A percentile compares a stretch with the other conserved stretches of the same genome.
phyloP scores from a whole-genome alignment of 108 stramenopile genomes.

The Stephanodiscus minutulus region DNA sequence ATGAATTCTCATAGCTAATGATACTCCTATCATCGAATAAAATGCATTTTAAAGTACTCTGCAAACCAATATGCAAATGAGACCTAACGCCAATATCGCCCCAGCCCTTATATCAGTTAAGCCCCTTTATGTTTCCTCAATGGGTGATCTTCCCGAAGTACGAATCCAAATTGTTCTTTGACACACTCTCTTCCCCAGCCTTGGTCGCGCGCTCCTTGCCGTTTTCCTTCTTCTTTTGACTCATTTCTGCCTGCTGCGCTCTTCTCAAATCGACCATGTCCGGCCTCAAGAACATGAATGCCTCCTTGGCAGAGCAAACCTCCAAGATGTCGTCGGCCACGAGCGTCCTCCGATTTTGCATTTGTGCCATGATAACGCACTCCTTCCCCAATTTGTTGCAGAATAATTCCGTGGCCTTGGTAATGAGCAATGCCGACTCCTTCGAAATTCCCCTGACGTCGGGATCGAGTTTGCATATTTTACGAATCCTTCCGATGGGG shows the following conservation, averaged over 20 bases:
- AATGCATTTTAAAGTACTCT: not conserved
- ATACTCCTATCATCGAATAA: not conserved
- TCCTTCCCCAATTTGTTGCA: slow-evolving; percentile 66
- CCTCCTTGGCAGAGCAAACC: slow-evolving; percentile 68
- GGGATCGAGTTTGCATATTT: slow-evolving; percentile 87
- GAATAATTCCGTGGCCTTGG: slow-evolving; percentile 83
- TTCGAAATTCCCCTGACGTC: slow-evolving; percentile 83
- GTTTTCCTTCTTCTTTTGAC: slow-evolving; percentile 29
- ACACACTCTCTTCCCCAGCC: not conserved
- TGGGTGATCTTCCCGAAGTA: slow-evolving; percentile 12
- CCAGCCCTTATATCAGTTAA: not conserved
- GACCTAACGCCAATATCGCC: not conserved
- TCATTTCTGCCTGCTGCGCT: slow-evolving; percentile 29
- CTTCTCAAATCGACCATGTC: slow-evolving; percentile 55
- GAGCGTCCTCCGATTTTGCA: slow-evolving; percentile 80
- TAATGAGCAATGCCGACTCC: slow-evolving; percentile 76
- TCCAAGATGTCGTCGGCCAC: slow-evolving; percentile 75
- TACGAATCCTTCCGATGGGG: slow-evolving; percentile 84
- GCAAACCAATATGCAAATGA: not conserved
- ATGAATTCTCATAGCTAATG: not conserved
- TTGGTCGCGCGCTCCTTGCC: slow-evolving; percentile 1
- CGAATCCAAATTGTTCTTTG: slow-evolving; percentile 18
- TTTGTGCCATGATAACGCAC: slow-evolving; percentile 63
- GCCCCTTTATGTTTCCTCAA: not conserved
- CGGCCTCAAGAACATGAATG: slow-evolving; percentile 71